A percentile compares a stretch with the other conserved stretches of the same genome.
These are phyloP conservation scores for Cicer judaicum DNA, from an alignment of 306 rosid species.

Conservation along the genomic window DNA sequence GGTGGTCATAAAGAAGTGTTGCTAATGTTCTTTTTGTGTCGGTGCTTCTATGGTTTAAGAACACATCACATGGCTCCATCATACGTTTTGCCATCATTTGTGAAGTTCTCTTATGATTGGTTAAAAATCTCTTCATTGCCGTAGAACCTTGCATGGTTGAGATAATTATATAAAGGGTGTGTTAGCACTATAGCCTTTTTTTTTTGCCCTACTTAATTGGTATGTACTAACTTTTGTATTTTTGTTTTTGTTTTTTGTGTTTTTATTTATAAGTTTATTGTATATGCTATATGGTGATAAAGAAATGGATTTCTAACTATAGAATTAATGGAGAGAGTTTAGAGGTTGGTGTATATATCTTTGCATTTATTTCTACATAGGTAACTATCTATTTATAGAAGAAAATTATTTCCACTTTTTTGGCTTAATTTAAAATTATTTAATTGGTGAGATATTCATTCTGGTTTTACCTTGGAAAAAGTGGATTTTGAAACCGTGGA, in stretches of 20 bases:
- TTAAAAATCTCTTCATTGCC: slow-evolving; percentile 42
- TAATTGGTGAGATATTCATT: slow-evolving; percentile 47
- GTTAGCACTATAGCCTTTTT: background rate
- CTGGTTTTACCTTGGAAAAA: slow-evolving; percentile 33
- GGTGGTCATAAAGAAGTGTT: slow-evolving; percentile 68
- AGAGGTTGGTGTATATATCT: background rate
- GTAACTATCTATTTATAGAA: background rate
- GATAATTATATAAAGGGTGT: background rate
- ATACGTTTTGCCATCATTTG: slow-evolving; percentile 42
- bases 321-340: background rate
- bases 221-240: background rate
- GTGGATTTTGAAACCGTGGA: slow-evolving; percentile 36
- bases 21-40: slow-evolving; percentile 81
- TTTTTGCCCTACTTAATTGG: background rate
- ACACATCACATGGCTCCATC: slow-evolving; percentile 66
- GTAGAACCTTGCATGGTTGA: slow-evolving; percentile 41
- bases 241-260: background rate
- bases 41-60: slow-evolving; percentile 75
- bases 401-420: background rate
- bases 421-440: slow-evolving; percentile 10
- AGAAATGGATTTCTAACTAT: slow-evolving; percentile 2
- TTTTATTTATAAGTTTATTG: background rate
- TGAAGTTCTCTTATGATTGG: slow-evolving; percentile 32
- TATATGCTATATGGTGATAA: background rate
- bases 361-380: background rate